A percentile compares a stretch with the other conserved stretches of the same genome.
These are phyloP conservation scores for Curvularia eragrostidis DNA, from an alignment of 2,329 filamentous ascomycete species.

Conservation along the genomic window DNA sequence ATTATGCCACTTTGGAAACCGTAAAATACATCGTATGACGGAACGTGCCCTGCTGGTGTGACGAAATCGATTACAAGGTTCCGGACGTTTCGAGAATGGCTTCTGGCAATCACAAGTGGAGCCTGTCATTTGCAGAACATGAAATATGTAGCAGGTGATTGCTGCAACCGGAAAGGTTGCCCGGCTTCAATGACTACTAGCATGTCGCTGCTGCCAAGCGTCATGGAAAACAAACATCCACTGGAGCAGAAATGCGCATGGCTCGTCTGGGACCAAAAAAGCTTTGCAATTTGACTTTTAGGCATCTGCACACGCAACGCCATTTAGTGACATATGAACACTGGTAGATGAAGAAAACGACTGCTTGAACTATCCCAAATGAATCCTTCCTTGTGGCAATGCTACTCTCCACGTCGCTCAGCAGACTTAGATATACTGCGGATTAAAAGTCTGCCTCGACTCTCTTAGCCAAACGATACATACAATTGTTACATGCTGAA, in stretches of 20 bases:
- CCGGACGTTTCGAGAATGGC: neutral
- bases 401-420: constrained; percentile 23
- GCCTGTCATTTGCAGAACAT: neutral
- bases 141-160: neutral
- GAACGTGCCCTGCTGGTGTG: neutral
- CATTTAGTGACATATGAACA: constrained; percentile 1
- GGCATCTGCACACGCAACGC: neutral
- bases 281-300: neutral
- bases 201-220: too few species aligned
- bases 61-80: neutral
- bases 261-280: neutral
- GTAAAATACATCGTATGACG: neutral
- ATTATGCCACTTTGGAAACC: neutral
- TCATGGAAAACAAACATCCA: neutral
- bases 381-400: constrained; percentile 29
- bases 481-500: constrained; percentile 43
- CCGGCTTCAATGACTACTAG: too few species aligned
- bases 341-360: constrained; percentile 32
- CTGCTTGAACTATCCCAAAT: constrained; percentile 37
- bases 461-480: constrained; percentile 47
- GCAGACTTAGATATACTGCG: constrained; percentile 36
- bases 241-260: neutral
- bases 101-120: neutral
- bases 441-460: constrained; percentile 45
- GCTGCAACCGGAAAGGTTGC: neutral